phyloP scores from a whole-genome alignment of 139 green algal species.

The Astrephomene gubernaculifera region DNA sequence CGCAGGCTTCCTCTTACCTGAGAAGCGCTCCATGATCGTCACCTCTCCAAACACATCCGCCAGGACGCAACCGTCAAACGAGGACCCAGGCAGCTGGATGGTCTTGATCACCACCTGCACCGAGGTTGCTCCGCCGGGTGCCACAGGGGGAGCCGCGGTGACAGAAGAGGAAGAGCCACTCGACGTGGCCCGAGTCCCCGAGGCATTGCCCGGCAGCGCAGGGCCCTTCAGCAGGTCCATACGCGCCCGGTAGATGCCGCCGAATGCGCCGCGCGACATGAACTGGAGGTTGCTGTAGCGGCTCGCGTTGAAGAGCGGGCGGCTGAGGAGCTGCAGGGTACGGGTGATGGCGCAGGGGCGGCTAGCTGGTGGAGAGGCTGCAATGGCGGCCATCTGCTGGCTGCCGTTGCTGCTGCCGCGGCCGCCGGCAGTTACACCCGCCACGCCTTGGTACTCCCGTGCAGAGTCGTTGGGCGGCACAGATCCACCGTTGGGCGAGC shows the following conservation, averaged over 20 bases:
- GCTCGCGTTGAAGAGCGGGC: constrained; percentile 57
- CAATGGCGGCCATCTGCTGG: constrained; percentile 7
- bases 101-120: constrained; percentile 70
- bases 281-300: constrained; percentile 62
- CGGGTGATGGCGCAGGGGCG: constrained; percentile 33
- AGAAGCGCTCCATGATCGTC: constrained; percentile 71
- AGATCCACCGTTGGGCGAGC: no score
- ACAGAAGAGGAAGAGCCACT: no score
- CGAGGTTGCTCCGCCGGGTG: no score
- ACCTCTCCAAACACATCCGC: constrained; percentile 82
- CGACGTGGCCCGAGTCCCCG: no score
- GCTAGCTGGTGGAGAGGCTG: not conserved
- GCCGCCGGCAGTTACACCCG: not conserved
- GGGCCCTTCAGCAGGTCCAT: constrained; percentile 12
- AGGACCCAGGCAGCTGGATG: constrained; percentile 66
- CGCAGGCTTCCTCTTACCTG: constrained; percentile 8
- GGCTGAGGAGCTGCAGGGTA: constrained; percentile 69
- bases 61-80: constrained; percentile 69
- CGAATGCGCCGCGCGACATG: constrained; percentile 65
- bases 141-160: no score
- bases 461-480: no score
- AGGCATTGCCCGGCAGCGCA: no score
- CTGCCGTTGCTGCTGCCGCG: not conserved
- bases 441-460: no score
- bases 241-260: constrained; percentile 64